Percentiles rank a stretch among this genome's conserved stretches.
Conservation (phyloP, 2,329 filamentous ascomycete genomes). For the Ascocoryne sarcoides region DNA sequence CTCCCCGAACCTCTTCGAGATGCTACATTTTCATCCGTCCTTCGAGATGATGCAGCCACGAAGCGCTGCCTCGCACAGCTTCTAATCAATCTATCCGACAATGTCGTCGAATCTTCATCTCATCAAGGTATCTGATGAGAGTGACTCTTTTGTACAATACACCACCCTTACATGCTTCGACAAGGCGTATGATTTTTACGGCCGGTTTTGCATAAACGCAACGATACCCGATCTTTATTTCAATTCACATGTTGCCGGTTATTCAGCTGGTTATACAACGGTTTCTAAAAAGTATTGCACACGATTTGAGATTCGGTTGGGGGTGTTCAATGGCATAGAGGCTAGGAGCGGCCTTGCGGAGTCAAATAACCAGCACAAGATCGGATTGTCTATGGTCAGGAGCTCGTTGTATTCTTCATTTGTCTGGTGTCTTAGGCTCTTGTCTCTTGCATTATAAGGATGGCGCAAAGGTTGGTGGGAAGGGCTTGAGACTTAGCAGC, state of each 20-base stretch:
- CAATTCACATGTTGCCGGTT: slow-evolving; percentile 17
- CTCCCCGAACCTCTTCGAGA: slow-evolving; percentile 97
- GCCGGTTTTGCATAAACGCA: slow-evolving; percentile 29
- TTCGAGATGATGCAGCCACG: slow-evolving; percentile 92
- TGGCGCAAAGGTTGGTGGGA: slow-evolving; percentile 15
- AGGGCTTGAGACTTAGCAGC: not conserved
- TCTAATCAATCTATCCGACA: slow-evolving; percentile 91
- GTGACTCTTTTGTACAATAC: slow-evolving; percentile 24
- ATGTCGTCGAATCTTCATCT: slow-evolving; percentile 45
- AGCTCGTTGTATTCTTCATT: slow-evolving; percentile 17
- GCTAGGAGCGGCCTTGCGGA: too few relatives aligned
- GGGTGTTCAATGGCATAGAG: slow-evolving; percentile 18
- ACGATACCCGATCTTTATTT: slow-evolving; percentile 28
- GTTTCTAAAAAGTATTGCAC: slow-evolving; percentile 25
- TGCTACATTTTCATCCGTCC: slow-evolving; percentile 91
- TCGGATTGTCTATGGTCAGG: slow-evolving; percentile 9
- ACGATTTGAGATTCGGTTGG: slow-evolving; percentile 14
- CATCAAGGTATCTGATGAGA: slow-evolving; percentile 25
- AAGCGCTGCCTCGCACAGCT: slow-evolving; percentile 97
- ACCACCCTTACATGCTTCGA: slow-evolving; percentile 17
- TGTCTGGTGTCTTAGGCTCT: slow-evolving; percentile 20
- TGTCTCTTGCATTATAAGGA: slow-evolving; percentile 20
- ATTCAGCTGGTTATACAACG: slow-evolving; percentile 19
- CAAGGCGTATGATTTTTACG: slow-evolving; percentile 17
- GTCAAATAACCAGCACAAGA: too few relatives aligned